Evolutionary conservation across 768 basidiomycete species (phyloP), one percentile per base, ranked within the genome.

Genomic region (Suillus brevipes): DNA sequence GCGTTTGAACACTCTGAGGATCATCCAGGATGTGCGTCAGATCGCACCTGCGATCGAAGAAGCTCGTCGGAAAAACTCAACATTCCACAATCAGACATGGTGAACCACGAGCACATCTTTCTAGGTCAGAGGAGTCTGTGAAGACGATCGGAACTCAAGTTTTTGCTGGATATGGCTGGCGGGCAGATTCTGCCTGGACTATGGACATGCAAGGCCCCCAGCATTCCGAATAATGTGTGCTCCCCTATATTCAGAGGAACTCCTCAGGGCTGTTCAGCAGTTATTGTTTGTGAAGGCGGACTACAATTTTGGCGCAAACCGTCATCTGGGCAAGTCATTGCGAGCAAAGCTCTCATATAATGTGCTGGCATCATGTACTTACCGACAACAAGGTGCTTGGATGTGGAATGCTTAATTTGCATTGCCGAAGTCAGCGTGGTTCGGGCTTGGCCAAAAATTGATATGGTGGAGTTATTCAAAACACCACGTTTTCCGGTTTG

Each of bases 51-150:
- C 18, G 75, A 69, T 60, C 83, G 84, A 31, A 90, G 77, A 61
- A 84, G 73, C 0, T 80, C 75, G 34, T 81, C 82, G 6, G 77
- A 81, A 78, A 91, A 90, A 0, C 84, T 85, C 55, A 87, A 77
- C 89, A 91, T 90, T 55, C 90, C 90, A 70, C 90, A 91, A 56
- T 82, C 87, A 1, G 87, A 89, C n/a, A 74, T 92, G 90, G 72
- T 87, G 88, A 73, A 89, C 83, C 57, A 92, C 77, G 5, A 87
- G 83, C 60, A 91, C 83, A 76, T 90, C 87, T 18, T 81, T n/a
- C n/a, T 80, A 12, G 90, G 91, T 14, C 88, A 89, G 18, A 91
- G 82, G 20, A 90, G 82, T 47, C 88, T 92, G 89, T 37, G 89
- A 90, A 70, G 60, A 92, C 78, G 69, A 92, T 78, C n/a, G 72